Percentiles rank a stretch among this genome's conserved stretches.
Evolutionary conservation across 2,329 filamentous ascomycete species (phyloP).

Genomic region (Fusarium robinianum): DNA sequence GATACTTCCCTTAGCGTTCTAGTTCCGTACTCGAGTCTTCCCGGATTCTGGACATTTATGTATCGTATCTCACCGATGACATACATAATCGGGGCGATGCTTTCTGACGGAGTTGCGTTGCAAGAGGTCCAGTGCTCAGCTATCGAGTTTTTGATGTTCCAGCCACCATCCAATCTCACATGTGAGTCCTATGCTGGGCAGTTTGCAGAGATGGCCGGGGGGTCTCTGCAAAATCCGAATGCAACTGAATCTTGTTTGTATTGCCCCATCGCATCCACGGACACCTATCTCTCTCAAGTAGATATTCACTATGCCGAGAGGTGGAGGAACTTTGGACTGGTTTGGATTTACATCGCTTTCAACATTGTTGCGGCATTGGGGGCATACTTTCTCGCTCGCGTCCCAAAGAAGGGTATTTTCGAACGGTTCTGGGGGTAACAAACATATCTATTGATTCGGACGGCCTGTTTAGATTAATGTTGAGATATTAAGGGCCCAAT

Average conservation of each 20-base stretch:
- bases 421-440: no score
- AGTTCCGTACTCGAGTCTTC: constrained; percentile 58
- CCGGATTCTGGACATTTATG: constrained; percentile 71
- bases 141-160: constrained; percentile 58
- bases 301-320: constrained; percentile 8
- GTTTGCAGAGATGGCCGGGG: constrained; percentile 51
- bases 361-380: constrained; percentile 9
- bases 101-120: constrained; percentile 40
- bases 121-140: constrained; percentile 21
- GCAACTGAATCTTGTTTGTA: constrained; percentile 5
- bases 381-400: no score
- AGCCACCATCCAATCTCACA: constrained; percentile 53
- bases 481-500: no score
- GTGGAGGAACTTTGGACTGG: constrained; percentile 15
- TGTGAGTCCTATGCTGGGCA: constrained; percentile 55
- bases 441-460: no score
- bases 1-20: constrained; percentile 53
- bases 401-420: no score
- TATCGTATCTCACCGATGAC: constrained; percentile 70
- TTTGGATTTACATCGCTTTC: constrained; percentile 10
- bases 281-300: neutral
- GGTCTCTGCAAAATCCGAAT: constrained; percentile 48
- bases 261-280: constrained; percentile 4
- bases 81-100: constrained; percentile 66
- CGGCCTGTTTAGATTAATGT: no score